Base-by-base conservation (phyloP, 257 asterid species). In the Rehmannia glutinosa region DNA sequence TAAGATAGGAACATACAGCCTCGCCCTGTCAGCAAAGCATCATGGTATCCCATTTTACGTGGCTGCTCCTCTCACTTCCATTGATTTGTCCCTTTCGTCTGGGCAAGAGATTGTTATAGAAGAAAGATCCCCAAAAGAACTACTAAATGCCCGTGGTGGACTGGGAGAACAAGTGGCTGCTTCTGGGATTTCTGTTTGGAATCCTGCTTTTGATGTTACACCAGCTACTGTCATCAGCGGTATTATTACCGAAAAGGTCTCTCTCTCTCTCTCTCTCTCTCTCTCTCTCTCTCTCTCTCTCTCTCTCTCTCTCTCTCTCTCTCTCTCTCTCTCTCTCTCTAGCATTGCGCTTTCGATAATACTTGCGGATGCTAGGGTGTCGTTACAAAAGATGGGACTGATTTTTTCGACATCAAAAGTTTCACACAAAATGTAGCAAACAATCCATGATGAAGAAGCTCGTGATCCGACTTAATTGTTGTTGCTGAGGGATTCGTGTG, bases 1-100 rank as follows among this genome's bases (percentile, higher is more conserved):
- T 73, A 93, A 93, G 78, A 93, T 93, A n/a, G 99, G 99, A 64
- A 93, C 99, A 2, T 93, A 93, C 78, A 90, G 85, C 78, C 95
- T 90, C 52, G 97, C 97, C 53, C 72, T 93, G 43, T 86, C 79
- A 50, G 96, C 99, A 15, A 76, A 38, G 86, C 92, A 85, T 78
- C 97, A 93, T 7, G 84, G 84, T 5, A 78, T 93, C 74, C 96
- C 97, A 9, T 93, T 93, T 75, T 83, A 83, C 56, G 95, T 93
- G 77, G 97, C 98, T 19, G 97, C 98, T 56, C 98, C 97, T 33
- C 80, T 90, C 75, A 93, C 97, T 67, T 90, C 96, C 24, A 61
- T 90, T 41, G 98, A 93, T 73, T 61, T 88, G 72, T 76, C 92
- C 64, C 79, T 90, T 66, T 36, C 90, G 51, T 87, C 92, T 47